Evolutionary conservation across 139 green algal species (phyloP).

Genomic region (Coccomyxa sp.): DNA sequence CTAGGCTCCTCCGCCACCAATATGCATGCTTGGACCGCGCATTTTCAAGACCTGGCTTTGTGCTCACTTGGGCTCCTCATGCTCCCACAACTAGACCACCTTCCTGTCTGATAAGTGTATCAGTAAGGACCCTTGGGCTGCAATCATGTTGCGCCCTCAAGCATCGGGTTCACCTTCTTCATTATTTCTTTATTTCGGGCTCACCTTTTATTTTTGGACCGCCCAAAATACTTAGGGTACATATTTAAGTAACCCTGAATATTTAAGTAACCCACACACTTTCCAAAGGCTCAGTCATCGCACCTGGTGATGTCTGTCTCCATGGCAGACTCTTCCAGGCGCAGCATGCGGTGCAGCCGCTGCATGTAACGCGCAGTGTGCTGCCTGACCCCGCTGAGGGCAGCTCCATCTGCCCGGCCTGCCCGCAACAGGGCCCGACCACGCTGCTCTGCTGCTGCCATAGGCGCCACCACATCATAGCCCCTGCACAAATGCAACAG

Average conservation of each 20-base stretch:
- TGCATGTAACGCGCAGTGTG: not conserved
- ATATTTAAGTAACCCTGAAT: not conserved
- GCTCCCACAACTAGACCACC: no score
- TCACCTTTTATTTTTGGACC: no score
- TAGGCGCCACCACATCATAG: not conserved
- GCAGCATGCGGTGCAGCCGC: slow-evolving; percentile 21
- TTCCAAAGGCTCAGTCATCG: not conserved
- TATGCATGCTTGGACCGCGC: no score
- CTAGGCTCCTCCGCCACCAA: not conserved
- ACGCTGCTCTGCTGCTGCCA: not conserved
- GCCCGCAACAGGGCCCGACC: not conserved
- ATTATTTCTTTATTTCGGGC: no score
- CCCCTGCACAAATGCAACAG: no score
- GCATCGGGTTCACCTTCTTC: no score
- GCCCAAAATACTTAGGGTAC: not conserved
- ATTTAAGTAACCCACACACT: not conserved
- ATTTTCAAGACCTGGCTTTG: no score
- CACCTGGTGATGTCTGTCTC: slow-evolving; percentile 27
- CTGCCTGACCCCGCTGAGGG: not conserved
- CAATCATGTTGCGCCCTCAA: no score
- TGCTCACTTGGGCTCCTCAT: no score
- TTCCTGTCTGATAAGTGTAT: no score
- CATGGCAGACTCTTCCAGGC: slow-evolving; percentile 34
- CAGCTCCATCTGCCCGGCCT: not conserved
- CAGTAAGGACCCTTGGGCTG: no score